A percentile compares a stretch with the other conserved stretches of the same genome.
Conservation (phyloP, 495 filamentous ascomycete genomes). For the Neurospora africana region DNA sequence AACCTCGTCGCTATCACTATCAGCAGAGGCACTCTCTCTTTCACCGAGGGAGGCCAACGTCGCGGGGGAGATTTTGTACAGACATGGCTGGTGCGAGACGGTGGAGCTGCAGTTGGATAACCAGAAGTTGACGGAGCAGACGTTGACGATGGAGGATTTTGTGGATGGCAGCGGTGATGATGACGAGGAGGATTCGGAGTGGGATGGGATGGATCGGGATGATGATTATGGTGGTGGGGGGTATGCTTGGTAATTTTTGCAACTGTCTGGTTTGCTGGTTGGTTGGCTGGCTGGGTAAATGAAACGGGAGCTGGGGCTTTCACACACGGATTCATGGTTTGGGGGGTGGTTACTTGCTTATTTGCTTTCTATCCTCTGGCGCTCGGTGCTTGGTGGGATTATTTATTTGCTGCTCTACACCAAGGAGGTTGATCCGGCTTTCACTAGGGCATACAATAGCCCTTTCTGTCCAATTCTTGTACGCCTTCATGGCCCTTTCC, state of each 20-base stretch:
- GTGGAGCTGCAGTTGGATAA: conserved; percentile 80
- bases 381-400: not conserved
- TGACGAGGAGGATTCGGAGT: conserved; percentile 48
- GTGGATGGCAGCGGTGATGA: conserved; percentile 58
- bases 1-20: not conserved
- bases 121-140: conserved; percentile 61
- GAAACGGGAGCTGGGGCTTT: not conserved
- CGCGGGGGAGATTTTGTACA: conserved; percentile 19
- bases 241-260: conserved; percentile 18
- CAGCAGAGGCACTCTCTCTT: not conserved
- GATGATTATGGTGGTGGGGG: conserved; percentile 20
- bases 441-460: not conserved
- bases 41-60: not conserved
- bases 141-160: conserved; percentile 69
- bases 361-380: not conserved
- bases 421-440: not conserved
- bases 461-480: not conserved
- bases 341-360: not conserved
- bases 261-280: not conserved
- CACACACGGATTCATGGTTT: not conserved
- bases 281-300: not conserved
- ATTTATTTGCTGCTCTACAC: not conserved
- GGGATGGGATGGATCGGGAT: conserved; percentile 60
- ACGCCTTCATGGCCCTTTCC: not conserved
- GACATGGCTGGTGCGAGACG: conserved; percentile 70